phyloP scores from a whole-genome alignment of 805 yeast genomes.

The Zygosaccharomyces bisporus region DNA sequence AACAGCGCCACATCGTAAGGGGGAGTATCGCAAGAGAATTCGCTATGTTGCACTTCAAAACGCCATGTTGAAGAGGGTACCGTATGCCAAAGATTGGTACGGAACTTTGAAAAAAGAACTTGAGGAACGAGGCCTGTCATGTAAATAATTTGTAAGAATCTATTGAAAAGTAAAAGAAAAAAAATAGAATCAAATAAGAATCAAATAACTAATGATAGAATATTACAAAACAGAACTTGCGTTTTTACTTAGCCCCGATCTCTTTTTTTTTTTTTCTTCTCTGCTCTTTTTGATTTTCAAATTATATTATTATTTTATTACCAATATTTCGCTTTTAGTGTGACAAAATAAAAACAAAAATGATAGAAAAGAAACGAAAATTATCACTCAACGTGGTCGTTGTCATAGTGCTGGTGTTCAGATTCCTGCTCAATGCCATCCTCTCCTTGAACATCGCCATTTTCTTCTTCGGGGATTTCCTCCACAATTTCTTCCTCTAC shows the following conservation, averaged over 20 bases:
- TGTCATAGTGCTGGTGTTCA: neutral
- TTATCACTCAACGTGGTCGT: conserved; percentile 1
- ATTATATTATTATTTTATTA: neutral
- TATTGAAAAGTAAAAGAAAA: conserved; percentile 4
- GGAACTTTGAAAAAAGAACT: conserved; percentile 33
- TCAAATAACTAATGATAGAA: conserved; percentile 1
- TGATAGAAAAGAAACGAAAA: neutral
- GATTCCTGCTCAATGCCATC: conserved; percentile 7
- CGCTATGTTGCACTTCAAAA: conserved; percentile 24
- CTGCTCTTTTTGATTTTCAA: neutral
- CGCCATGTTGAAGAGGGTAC: conserved; percentile 32
- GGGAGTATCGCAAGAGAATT: conserved; percentile 20
- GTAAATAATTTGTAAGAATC: neutral
- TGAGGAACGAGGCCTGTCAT: conserved; percentile 21
- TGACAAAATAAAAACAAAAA: conserved; percentile 3
- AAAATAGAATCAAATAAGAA: neutral
- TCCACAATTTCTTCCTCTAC: conserved; percentile 15
- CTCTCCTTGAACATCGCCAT: conserved; percentile 1
- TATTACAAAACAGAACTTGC: neutral
- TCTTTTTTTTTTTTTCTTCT: neutral
- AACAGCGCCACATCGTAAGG: conserved; percentile 11
- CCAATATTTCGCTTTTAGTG: neutral
- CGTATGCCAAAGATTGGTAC: conserved; percentile 35
- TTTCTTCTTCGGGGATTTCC: neutral
- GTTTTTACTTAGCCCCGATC: neutral